Base-by-base conservation (phyloP, 768 basidiomycete genomes). In the Tricholoma terreum region DNA sequence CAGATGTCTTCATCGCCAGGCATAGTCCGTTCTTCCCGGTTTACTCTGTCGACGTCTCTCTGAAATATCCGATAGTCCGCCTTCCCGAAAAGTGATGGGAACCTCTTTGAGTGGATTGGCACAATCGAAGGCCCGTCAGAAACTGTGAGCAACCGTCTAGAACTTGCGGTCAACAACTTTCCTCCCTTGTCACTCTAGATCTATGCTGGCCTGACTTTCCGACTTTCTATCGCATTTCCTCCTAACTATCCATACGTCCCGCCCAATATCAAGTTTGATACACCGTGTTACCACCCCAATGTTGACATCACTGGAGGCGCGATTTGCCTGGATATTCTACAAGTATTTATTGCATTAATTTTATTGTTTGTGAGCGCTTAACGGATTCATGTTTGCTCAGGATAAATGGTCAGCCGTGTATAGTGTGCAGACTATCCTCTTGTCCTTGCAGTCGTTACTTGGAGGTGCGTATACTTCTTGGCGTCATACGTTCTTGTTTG, bases 401-500 rank as follows among this genome's bases (percentile, higher is more conserved):
- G 92, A 94, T 72, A 91, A 94, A 67, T 95, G 93, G 94, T 92
- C 90, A 3, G 92, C 94, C 6, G 89, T 94, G 1, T 93, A 95
- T 71, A 92, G 90, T 58, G 93, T 94, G 34, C 90, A 93, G 62
- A 94, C 92, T 0, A 89, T 96, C 40, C 80, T 96, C 17, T 75
- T 95, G 8, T 94, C 93, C 11, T 71, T 96, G 55, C 94, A 96
- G 67, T 92, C 89, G 9, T 75, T 96, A 35, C 80, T 96, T 48
- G 93, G 93, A 63, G 92, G 92, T 92, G 63, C 31, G 84, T 73
- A n/a, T 30, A 64, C 83, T 72, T n/a, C 1, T 17, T 46, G 24
- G 15, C 24, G 19, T 14, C 4, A 15, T 35, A 35, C 2, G 24
- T 33, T 15, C n/a, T 15, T n/a, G 36, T 14, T 17, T 55, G n/a